Evolutionary conservation across 805 yeast species (phyloP).

Genomic region (Metschnikowia proteae): DNA sequence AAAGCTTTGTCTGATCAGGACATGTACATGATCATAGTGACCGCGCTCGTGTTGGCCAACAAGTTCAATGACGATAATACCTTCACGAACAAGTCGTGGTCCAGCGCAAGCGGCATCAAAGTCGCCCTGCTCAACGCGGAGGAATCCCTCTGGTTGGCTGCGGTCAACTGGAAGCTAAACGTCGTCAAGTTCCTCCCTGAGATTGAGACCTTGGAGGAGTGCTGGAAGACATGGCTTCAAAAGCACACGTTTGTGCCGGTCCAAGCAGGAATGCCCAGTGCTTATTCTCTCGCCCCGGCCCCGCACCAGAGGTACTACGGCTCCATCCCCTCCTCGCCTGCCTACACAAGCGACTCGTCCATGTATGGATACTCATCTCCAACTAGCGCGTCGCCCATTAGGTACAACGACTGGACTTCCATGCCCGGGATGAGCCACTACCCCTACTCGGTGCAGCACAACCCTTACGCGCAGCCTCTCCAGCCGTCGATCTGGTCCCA

Average conservation of each 20-base stretch:
- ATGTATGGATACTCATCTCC: slow-evolving; percentile 24
- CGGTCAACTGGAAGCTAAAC: slow-evolving; percentile 56
- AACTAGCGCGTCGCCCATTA: slow-evolving; percentile 24
- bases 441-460: slow-evolving; percentile 4
- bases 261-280: slow-evolving; percentile 2
- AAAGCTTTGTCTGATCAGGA: slow-evolving; percentile 28
- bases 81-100: slow-evolving; percentile 92
- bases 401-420: slow-evolving; percentile 18
- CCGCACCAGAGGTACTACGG: slow-evolving; percentile 4
- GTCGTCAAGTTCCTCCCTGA: slow-evolving; percentile 38
- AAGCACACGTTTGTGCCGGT: slow-evolving; percentile 21
- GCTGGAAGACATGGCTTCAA: slow-evolving; percentile 44
- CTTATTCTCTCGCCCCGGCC: slow-evolving; percentile 4
- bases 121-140: slow-evolving; percentile 55
- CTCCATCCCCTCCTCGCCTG: slow-evolving; percentile 22
- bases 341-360: slow-evolving; percentile 13
- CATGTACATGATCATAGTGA: slow-evolving; percentile 54
- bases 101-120: slow-evolving; percentile 85
- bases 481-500: slow-evolving; percentile 25
- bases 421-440: not conserved
- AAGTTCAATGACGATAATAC: slow-evolving; percentile 96
- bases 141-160: slow-evolving; percentile 68
- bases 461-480: slow-evolving; percentile 7
- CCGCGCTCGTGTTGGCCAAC: slow-evolving; percentile 79
- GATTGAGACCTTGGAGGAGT: slow-evolving; percentile 40